Percentiles rank a stretch among this genome's conserved stretches.
Conservation (phyloP, 2,329 filamentous ascomycete genomes). For the Hypoxylon sp. region DNA sequence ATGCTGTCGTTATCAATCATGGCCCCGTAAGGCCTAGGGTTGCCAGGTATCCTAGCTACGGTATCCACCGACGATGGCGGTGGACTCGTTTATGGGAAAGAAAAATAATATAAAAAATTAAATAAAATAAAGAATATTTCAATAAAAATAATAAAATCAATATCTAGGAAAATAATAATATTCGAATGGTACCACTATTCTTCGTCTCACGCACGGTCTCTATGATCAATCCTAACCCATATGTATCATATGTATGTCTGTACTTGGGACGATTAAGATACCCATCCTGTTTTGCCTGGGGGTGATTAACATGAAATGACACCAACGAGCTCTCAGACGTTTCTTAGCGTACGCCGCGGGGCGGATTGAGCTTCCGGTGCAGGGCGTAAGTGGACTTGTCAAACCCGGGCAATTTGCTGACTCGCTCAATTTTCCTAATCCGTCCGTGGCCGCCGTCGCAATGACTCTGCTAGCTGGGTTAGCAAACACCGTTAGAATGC, state of each 20-base stretch:
- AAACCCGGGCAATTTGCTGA: conserved; percentile 33
- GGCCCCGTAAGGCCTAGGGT: conserved; percentile 7
- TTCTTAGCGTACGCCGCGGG: conserved; percentile 33
- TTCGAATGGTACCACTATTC: conserved; percentile 15
- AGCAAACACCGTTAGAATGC: conserved; percentile 16
- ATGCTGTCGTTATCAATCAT: conserved; percentile 23
- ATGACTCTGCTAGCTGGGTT: conserved; percentile 18
- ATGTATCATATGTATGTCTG: conserved; percentile 26
- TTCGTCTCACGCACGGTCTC: conserved; percentile 37
- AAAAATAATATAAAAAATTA: conserved; percentile 19
- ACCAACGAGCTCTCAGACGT: conserved; percentile 37
- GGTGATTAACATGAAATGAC: conserved; percentile 31
- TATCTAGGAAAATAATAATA: conserved; percentile 18
- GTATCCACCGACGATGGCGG: conserved; percentile 19
- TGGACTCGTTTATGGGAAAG: not conserved
- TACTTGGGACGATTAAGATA: conserved; percentile 32
- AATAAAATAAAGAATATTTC: conserved; percentile 24
- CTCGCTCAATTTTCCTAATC: conserved; percentile 33
- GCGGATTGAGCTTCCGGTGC: conserved; percentile 42
- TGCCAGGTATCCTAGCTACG: conserved; percentile 12
- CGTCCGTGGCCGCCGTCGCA: conserved; percentile 21
- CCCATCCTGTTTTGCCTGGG: conserved; percentile 25
- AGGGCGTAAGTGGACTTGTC: conserved; percentile 21
- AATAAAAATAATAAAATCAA: conserved; percentile 20
- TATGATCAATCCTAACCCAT: conserved; percentile 32